Conservation (phyloP, 805 yeast species). For the Candida suzukii region DNA sequence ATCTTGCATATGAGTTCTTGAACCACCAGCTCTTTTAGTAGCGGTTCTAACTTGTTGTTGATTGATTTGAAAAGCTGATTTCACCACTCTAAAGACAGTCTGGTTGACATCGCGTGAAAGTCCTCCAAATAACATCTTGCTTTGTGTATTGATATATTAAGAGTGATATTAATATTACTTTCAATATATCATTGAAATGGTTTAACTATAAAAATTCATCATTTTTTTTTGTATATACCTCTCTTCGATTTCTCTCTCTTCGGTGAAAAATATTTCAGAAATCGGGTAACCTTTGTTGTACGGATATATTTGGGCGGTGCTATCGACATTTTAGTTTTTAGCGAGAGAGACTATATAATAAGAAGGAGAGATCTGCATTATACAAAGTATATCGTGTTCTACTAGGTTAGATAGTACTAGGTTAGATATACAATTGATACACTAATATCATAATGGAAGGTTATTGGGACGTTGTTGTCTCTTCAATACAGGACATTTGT, state of each 20-base stretch:
- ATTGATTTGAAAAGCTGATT: neutral
- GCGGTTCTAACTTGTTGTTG: slow-evolving; percentile 66
- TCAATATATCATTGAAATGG: too few relatives aligned
- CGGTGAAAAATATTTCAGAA: neutral
- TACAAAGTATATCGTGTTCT: too few relatives aligned
- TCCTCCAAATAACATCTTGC: neutral
- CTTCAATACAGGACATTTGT: slow-evolving; percentile 63
- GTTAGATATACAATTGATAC: neutral
- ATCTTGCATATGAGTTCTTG: slow-evolving; percentile 89
- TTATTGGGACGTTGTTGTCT: slow-evolving; percentile 61
- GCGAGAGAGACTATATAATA: too few relatives aligned
- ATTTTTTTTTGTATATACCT: too few relatives aligned
- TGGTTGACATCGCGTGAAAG: neutral
- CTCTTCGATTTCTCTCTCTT: too few relatives aligned
- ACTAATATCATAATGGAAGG: slow-evolving; percentile 38
- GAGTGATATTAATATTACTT: neutral
- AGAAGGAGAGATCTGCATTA: too few relatives aligned
- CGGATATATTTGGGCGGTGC: too few relatives aligned
- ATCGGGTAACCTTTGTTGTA: neutral
- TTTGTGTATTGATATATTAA: neutral
- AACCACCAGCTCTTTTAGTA: slow-evolving; percentile 90
- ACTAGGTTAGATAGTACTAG: too few relatives aligned
- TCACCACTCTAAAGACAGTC: neutral
- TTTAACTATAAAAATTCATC: too few relatives aligned
- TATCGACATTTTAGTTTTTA: too few relatives aligned